phyloP scores from a whole-genome alignment of 2,329 filamentous ascomycete genomes.

The Pyricularia sp. region DNA sequence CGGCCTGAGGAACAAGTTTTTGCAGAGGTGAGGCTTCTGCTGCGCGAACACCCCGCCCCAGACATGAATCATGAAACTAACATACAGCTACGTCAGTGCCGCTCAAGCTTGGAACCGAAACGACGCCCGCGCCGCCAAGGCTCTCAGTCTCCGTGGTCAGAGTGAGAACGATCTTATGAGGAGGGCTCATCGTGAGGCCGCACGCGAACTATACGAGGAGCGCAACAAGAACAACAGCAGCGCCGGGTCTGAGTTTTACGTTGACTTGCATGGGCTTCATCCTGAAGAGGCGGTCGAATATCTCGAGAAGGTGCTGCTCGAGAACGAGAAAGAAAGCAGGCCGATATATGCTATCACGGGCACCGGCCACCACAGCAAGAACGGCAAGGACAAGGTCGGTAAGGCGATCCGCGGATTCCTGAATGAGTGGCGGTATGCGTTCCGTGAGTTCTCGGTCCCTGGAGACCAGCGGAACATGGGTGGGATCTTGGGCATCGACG shows the following conservation, averaged over 20 bases:
- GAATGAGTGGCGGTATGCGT: slow-evolving; percentile 91
- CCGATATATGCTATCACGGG: slow-evolving; percentile 94
- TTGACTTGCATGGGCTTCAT: slow-evolving; percentile 96
- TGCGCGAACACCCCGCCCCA: not conserved
- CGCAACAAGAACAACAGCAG: slow-evolving; percentile 64
- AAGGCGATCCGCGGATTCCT: slow-evolving; percentile 84
- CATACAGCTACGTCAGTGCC: slow-evolving; percentile 44
- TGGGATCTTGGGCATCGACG: slow-evolving; percentile 59
- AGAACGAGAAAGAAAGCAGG: slow-evolving; percentile 59
- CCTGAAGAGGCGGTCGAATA: slow-evolving; percentile 95
- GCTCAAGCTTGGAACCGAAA: slow-evolving; percentile 98
- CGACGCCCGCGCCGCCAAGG: slow-evolving; percentile 90
- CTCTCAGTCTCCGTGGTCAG: slow-evolving; percentile 83
- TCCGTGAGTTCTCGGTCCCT: slow-evolving; percentile 89
- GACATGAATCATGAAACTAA: not conserved
- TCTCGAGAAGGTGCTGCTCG: slow-evolving; percentile 72
- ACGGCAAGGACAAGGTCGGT: slow-evolving; percentile 96
- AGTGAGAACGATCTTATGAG: slow-evolving; percentile 96
- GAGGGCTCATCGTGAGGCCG: slow-evolving; percentile 89
- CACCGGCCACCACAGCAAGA: slow-evolving; percentile 94
- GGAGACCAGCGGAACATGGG: slow-evolving; percentile 78
- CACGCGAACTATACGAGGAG: slow-evolving; percentile 82
- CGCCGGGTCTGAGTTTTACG: slow-evolving; percentile 62
- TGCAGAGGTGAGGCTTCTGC: slow-evolving; percentile 58
- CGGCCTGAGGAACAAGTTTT: slow-evolving; percentile 88